Evolutionary conservation across 2,329 filamentous ascomycete species (phyloP), one percentile per base, ranked within the genome.

Genomic region (Aspergillus aculeatus): DNA sequence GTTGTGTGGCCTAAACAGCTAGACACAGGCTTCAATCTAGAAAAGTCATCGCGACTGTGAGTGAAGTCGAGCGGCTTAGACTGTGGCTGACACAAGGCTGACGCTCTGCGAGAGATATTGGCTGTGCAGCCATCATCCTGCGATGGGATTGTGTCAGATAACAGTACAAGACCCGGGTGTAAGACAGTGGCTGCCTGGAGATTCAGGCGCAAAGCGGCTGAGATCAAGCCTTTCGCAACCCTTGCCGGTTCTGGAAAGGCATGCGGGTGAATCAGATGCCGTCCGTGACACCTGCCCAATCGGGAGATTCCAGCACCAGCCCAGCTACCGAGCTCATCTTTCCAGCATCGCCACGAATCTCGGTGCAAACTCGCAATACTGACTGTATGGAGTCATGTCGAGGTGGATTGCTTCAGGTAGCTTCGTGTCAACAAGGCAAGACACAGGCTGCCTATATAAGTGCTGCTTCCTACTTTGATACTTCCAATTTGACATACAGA

Each of bases 211-310:
- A 5, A 44, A 19, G 38, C 16, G 38, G 38, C 38, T 44, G 38
- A 19, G 16, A 19, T 44, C 6, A 19, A 44, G 38, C 38, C 23
- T 24, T 29, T 55, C 53, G 52, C 35, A 52, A 6, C 51, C 21
- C 26, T 56, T 59, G 31, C 57, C 57, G 26, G 48, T 52, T 59
- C 21, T 1, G 52, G 47, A 12, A 38, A 35, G 9, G 3, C 11
- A 14, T 26, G 44, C 48, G 26, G 5, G 5, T 35, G 21, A 21
- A 21, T 49, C 51, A 21, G 41, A 21, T 19, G 16, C 19, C 19
- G 23, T 12, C 19, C 19, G 12, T 38, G 5, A 16, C 12, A 24
- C 14, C 12, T 31, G 53, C 24, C 44, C 41, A 48, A 48, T 48
- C 41, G 47, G 53, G 19, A 44, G 5, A 7, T 19, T 44, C 35